Conservation (phyloP, 2,329 filamentous ascomycete genomes). For the Diplocarpon mali region DNA sequence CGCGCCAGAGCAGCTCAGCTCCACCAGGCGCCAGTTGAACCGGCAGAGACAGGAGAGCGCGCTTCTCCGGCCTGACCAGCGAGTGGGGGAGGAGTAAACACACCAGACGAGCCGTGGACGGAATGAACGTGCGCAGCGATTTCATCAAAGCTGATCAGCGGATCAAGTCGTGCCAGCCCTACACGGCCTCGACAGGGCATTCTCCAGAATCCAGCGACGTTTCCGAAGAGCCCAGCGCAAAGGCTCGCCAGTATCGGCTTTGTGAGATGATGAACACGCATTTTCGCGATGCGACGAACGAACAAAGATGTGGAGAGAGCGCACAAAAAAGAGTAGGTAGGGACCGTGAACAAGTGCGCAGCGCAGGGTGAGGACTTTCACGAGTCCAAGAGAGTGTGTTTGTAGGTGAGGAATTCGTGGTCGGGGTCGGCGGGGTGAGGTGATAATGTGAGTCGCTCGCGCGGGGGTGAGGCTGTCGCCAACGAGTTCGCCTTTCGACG, state of each 20-base stretch:
- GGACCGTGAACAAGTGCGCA: too few species aligned
- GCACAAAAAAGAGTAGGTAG: too few species aligned
- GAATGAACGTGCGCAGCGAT: conserved; percentile 59
- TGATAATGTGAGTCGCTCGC: too few species aligned
- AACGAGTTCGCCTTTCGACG: too few species aligned
- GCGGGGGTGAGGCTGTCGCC: too few species aligned
- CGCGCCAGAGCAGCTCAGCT: neutral
- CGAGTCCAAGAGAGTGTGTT: too few species aligned
- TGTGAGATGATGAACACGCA: too few species aligned
- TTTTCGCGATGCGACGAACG: too few species aligned
- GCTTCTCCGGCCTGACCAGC: neutral
- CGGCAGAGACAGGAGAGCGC: neutral
- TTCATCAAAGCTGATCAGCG: conserved; percentile 52
- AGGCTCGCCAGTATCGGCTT: neutral
- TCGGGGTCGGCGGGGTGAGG: too few species aligned
- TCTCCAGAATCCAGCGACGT: conserved; percentile 65
- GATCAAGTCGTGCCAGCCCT: conserved; percentile 65
- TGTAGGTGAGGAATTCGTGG: too few species aligned
- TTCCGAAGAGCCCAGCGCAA: neutral
- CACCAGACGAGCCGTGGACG: conserved; percentile 67
- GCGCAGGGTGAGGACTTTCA: too few species aligned
- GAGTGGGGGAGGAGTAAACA: conserved; percentile 26
- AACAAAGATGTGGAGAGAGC: too few species aligned
- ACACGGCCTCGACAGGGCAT: conserved; percentile 68
- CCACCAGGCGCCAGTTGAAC: neutral